Evolutionary conservation across 176 grass and related monocot species (phyloP), one percentile per base, ranked within the genome.

Genomic region (Thinopyrum elongatum): DNA sequence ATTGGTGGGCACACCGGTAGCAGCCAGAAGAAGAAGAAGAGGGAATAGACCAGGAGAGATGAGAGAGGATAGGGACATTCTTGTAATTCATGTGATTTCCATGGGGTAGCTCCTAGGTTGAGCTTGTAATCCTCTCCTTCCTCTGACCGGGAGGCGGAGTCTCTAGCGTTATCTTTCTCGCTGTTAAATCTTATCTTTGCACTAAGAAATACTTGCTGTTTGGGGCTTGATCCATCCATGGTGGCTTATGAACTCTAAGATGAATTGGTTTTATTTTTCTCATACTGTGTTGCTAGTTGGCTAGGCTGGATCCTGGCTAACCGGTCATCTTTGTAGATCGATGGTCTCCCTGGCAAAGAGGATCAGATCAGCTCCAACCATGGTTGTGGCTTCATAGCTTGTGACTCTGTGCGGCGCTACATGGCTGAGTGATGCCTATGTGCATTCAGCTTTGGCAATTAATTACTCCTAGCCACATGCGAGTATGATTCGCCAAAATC

Each of bases 71-170:
- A 83, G 29, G 74, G 30, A 21, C 30, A 34, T 49, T n/a, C 59
- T 69, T 89, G 74, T 76, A 83, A 86, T 86, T 89, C 86, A 14
- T 14, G 12, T 80, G 29, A 69, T 80, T 47, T 0, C 27, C 69
- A 83, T 74, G 87, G 83, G 66, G 83, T 83, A 87, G 84, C 68
- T 60, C 46, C 30, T 28, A 70, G 62, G 81, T 83, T 62, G 31
- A 22, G 74, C 78, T 49, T 22, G 11, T 5, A 2, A 17, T 68
- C 66, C 33, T 74, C 61, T 59, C 67, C 22, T 22, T 62, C 21
- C 59, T 62, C 10, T 62, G 33, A 42, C 59, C 59, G 10, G 7
- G 7, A 15, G 21, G 25, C 9, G 31, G 65, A 34, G 11, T 29
- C 14, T 0, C 39, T 42, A 53, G 71, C 73, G 5, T 33, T 61